Evolutionary conservation across 768 basidiomycete genomes (phyloP), one percentile per base, ranked within the genome.

Genomic region (Trametes gibbosa): DNA sequence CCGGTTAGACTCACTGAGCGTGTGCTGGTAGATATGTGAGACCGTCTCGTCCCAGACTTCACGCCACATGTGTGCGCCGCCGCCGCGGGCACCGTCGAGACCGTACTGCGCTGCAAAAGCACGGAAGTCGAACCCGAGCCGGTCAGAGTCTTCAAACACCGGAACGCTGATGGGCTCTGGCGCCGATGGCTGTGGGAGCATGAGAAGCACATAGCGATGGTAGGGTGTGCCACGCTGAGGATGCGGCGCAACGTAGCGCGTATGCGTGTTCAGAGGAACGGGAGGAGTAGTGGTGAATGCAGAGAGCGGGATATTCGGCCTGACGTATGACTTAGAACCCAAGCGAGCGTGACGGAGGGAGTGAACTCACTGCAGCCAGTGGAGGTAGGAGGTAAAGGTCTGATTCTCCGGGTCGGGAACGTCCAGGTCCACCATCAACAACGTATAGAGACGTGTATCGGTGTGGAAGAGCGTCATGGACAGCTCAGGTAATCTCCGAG

Each of bases 381-480:
- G 94, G 27, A 94, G 77, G 70, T 82, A 93, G 1, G 85, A 80
- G 41, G 81, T 84, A 75, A 81, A 98, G 0, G 85, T 76, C 63
- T 79, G 75, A 35, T 76, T 83, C 27, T 76, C 77, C 56, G 84
- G 81, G 63, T 93, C 80, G n/a, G 96, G 96, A 13, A 92, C 84
- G 71, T 98, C 94, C 52, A 88, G 86, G 71, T 98, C 95, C 46
- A 98, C 76, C 73, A 99, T 84, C 35, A 99, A 70, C 63, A 99
- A 76, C 0, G 95, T 97, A 72, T 97, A 97, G 6, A 91, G 74
- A 29, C 89, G 81, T 19, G 83, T 81, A 59, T 95, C 91, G 0
- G 81, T 74, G 72, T 96, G 91, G 79, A 91, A 96, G 1, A 89
- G 85, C 53, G 87, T 91, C 5, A 84, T 84, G 62, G 82, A 84